Percentiles rank a stretch among this genome's conserved stretches.
These are phyloP conservation scores for Podospora appendiculata DNA, from an alignment of 495 filamentous ascomycete genomes.

Conservation along the genomic window DNA sequence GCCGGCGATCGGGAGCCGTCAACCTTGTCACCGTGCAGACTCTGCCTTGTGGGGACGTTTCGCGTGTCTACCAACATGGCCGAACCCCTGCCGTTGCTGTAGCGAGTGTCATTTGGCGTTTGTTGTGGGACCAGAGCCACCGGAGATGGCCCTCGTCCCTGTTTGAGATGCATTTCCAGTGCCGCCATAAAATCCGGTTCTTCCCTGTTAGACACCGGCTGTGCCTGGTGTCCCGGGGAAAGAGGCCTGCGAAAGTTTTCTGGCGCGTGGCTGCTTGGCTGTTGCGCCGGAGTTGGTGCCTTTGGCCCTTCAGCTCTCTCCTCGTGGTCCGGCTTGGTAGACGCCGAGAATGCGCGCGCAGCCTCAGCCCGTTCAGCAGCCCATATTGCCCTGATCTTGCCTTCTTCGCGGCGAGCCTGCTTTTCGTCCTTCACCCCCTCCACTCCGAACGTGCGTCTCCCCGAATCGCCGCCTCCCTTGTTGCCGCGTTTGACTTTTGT, in stretches of 20 bases:
- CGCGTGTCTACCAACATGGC: background rate
- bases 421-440: conserved; percentile 17
- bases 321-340: background rate
- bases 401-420: conserved; percentile 19
- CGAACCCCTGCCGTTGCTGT: background rate
- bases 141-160: background rate
- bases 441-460: conserved; percentile 8
- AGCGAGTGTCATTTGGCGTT: conserved; percentile 1
- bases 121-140: background rate
- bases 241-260: background rate
- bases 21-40: background rate
- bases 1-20: background rate
- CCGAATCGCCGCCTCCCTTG: background rate
- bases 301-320: background rate
- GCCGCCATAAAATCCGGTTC: conserved; percentile 10
- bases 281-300: background rate
- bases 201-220: background rate
- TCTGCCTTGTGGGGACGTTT: no score
- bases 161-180: conserved; percentile 14
- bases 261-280: background rate
- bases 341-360: conserved; percentile 3
- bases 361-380: conserved; percentile 16
- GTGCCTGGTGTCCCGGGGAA: background rate
- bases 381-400: conserved; percentile 23
- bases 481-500: conserved; percentile 8